Evolutionary conservation across 2,329 filamentous ascomycete genomes (phyloP).

Genomic region (Coniochaeta hoffmannii): DNA sequence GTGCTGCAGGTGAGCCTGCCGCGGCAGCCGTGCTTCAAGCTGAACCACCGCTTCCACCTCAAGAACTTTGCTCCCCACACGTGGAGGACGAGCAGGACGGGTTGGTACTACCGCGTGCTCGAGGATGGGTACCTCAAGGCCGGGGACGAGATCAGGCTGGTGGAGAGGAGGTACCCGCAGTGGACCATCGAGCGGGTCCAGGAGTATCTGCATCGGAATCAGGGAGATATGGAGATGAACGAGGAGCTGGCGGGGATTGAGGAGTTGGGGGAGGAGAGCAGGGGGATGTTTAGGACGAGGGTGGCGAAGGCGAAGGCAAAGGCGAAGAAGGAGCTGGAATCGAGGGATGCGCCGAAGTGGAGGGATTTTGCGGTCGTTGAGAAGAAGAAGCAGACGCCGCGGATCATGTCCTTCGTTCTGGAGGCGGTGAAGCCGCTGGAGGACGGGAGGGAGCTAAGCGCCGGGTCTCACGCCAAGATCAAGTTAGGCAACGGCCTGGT

Average conservation of each 20-base stretch:
- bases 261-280: conserved; percentile 40
- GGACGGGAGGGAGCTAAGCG: conserved; percentile 19
- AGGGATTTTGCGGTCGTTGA: conserved; percentile 38
- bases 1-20: conserved; percentile 54
- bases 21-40: conserved; percentile 59
- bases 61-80: conserved; percentile 54
- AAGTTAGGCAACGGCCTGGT: conserved; percentile 48
- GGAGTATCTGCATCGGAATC: conserved; percentile 52
- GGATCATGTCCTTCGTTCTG: conserved; percentile 44
- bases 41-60: conserved; percentile 59
- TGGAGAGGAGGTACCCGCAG: conserved; percentile 45
- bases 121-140: conserved; percentile 43
- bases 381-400: conserved; percentile 41
- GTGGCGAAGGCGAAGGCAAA: conserved; percentile 35
- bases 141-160: conserved; percentile 49
- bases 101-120: conserved; percentile 60
- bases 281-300: conserved; percentile 39
- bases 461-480: conserved; percentile 49
- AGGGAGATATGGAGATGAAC: conserved; percentile 42
- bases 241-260: conserved; percentile 43
- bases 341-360: conserved; percentile 26
- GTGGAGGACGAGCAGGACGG: conserved; percentile 50
- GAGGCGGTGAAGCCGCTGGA: conserved; percentile 30
- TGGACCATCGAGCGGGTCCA: conserved; percentile 60
- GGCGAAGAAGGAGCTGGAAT: conserved; percentile 15